These are phyloP conservation scores for Metarhizium anisopliae DNA, from an alignment of 2,329 filamentous ascomycete species.

Conservation along the genomic window DNA sequence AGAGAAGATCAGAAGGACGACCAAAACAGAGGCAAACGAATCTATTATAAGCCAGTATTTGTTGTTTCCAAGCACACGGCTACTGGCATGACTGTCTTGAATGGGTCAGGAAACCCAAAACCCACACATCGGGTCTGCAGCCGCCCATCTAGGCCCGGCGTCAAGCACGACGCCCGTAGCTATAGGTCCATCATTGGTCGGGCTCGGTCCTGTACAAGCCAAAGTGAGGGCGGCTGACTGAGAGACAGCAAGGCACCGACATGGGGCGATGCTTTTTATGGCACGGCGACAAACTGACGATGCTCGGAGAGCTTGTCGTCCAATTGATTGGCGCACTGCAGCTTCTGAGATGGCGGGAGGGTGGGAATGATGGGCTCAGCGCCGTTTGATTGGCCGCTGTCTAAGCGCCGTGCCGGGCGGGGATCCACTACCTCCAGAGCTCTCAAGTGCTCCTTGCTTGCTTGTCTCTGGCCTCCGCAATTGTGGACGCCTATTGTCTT, in stretches of 20 bases:
- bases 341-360: background rate
- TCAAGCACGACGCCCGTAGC: background rate
- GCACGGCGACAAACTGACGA: background rate
- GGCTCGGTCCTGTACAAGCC: background rate
- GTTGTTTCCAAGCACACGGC: background rate
- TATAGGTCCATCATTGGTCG: background rate
- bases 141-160: background rate
- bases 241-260: background rate
- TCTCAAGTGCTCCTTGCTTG: background rate
- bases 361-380: background rate
- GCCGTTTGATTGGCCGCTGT: slow-evolving; percentile 2
- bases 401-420: slow-evolving; percentile 1
- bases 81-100: background rate
- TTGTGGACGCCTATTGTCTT: too few relatives aligned
- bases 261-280: background rate
- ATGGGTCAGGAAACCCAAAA: background rate
- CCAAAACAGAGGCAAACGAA: slow-evolving; percentile 7
- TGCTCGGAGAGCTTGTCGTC: background rate
- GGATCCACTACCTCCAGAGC: background rate
- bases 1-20: background rate
- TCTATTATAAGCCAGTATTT: slow-evolving; percentile 15
- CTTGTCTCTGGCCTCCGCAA: background rate
- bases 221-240: background rate
- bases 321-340: background rate
- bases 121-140: background rate